A percentile compares a stretch with the other conserved stretches of the same genome.
phyloP scores from a whole-genome alignment of 257 asterid species.

The Petunia secreta region DNA sequence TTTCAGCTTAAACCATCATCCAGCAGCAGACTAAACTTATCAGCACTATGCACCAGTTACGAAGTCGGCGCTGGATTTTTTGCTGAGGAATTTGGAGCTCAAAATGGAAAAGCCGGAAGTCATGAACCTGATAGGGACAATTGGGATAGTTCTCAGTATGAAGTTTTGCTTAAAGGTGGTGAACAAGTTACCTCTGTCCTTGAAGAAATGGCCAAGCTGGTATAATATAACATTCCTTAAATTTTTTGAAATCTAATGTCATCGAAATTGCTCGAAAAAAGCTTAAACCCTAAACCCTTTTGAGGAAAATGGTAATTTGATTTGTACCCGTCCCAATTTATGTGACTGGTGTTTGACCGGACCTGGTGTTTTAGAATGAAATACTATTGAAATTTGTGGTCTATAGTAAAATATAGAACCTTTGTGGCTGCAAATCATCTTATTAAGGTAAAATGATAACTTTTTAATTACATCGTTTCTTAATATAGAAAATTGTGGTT shows the following conservation, averaged over 20 bases:
- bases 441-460: too few species aligned
- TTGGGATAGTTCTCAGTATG: slow-evolving; percentile 62
- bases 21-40: slow-evolving; percentile 27
- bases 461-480: too few species aligned
- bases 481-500: too few species aligned
- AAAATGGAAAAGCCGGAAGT: slow-evolving; percentile 31
- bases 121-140: slow-evolving; percentile 33
- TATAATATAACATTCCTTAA: slow-evolving; percentile 27
- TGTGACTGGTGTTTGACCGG: too few species aligned
- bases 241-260: neutral
- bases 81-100: slow-evolving; percentile 40
- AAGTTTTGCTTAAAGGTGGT: slow-evolving; percentile 76
- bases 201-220: slow-evolving; percentile 87
- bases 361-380: too few species aligned
- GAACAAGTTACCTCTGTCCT: slow-evolving; percentile 95
- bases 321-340: neutral
- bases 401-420: too few species aligned
- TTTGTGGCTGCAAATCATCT: too few species aligned
- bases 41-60: slow-evolving; percentile 37
- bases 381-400: too few species aligned
- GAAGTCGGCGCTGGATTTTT: slow-evolving; percentile 50
- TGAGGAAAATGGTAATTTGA: neutral
- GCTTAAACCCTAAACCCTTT: slow-evolving; percentile 25
- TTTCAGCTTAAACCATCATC: slow-evolving; percentile 35
- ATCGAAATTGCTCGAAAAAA: neutral